Conservation (phyloP, 1,284 basidiomycete genomes). For the Porodaedalea pini region DNA sequence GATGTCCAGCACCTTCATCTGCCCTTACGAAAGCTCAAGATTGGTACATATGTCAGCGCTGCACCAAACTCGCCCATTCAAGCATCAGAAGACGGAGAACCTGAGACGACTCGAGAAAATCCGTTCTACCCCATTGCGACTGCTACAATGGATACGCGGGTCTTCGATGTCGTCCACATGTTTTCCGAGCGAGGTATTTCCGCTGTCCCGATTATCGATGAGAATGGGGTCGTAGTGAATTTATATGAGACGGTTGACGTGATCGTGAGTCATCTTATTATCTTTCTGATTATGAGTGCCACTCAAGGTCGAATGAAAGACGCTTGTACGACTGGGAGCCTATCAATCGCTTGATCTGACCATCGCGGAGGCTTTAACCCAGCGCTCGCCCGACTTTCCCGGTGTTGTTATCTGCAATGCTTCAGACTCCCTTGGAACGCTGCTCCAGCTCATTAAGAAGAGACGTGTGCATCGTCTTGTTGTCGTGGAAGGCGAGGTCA, state of each 20-base stretch:
- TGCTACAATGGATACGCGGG: constrained; percentile 87
- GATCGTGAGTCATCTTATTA: constrained; percentile 62
- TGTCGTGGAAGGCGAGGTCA: constrained; percentile 83
- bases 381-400: constrained; percentile 89
- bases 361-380: constrained; percentile 90
- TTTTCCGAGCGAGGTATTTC: constrained; percentile 95
- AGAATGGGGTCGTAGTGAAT: constrained; percentile 92
- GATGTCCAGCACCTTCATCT: constrained; percentile 76
- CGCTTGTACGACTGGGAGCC: constrained; percentile 89
- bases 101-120: constrained; percentile 39
- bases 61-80: constrained; percentile 27
- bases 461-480: constrained; percentile 91
- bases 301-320: constrained; percentile 46
- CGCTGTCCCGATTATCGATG: constrained; percentile 94
- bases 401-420: constrained; percentile 96
- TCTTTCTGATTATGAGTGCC: background rate
- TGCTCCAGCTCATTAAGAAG: constrained; percentile 91
- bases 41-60: constrained; percentile 86
- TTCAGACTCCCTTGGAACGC: constrained; percentile 88
- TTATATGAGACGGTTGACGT: constrained; percentile 99
- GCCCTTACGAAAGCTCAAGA: constrained; percentile 82
- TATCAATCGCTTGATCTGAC: constrained; percentile 94
- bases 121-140: constrained; percentile 90
- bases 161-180: constrained; percentile 98
- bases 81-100: constrained; percentile 37